A percentile compares a stretch with the other conserved stretches of the same genome.
Evolutionary conservation across 192 early-diverging fungal species (phyloP).

Genomic region (Cetraspora pellucida): DNA sequence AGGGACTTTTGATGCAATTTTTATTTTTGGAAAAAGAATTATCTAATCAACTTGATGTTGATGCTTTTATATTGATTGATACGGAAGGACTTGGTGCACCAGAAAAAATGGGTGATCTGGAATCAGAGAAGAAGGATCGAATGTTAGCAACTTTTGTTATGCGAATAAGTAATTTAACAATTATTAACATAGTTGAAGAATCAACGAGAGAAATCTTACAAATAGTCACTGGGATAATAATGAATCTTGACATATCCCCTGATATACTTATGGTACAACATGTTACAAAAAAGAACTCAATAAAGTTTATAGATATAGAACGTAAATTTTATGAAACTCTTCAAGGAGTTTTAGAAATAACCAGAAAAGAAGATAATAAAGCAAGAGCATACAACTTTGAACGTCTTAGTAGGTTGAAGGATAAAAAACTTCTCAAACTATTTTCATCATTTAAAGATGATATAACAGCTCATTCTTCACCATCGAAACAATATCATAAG

Average conservation of each 20-base stretch:
- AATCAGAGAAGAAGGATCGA: slow-evolving; percentile 13
- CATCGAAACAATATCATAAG: slow-evolving; percentile 32
- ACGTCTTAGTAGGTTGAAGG: slow-evolving; percentile 3
- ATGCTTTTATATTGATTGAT: slow-evolving; percentile 28
- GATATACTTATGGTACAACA: slow-evolving; percentile 11
- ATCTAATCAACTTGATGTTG: slow-evolving; percentile 19
- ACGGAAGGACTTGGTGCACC: slow-evolving; percentile 19
- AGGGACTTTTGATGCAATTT: slow-evolving; percentile 29
- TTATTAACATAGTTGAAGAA: slow-evolving; percentile 10
- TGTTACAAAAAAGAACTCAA: not conserved
- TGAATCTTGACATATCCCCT: not conserved
- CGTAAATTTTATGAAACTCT: slow-evolving; percentile 18
- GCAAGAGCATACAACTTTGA: not conserved
- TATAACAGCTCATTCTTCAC: slow-evolving; percentile 27
- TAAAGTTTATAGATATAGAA: not conserved
- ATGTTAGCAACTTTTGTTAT: slow-evolving; percentile 16
- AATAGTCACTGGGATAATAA: not conserved
- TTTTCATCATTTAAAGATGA: slow-evolving; percentile 30
- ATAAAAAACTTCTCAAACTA: slow-evolving; percentile 31
- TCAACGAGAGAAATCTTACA: not conserved
- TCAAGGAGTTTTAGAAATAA: not conserved
- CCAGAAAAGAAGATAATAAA: not conserved
- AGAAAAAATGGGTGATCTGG: slow-evolving; percentile 3
- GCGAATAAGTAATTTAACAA: slow-evolving; percentile 11
- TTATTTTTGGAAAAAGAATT: slow-evolving; percentile 32